These are phyloP conservation scores for Camelina neglecta DNA, from an alignment of 345 rosid genomes.

Conservation along the genomic window DNA sequence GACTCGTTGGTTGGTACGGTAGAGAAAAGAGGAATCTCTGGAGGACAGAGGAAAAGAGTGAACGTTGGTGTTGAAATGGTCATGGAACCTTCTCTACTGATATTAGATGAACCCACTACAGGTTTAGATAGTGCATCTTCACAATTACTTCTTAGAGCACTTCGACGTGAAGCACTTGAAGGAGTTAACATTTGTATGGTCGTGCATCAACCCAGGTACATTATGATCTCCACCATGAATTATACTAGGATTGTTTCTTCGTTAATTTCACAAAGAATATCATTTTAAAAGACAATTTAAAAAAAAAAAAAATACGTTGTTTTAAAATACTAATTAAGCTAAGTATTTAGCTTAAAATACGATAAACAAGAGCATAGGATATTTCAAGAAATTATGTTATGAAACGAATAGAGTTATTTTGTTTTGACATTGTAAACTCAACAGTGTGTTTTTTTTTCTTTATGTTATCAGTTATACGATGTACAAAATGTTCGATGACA, in stretches of 20 bases:
- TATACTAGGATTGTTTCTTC: no score
- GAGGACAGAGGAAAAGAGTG: conserved; percentile 94
- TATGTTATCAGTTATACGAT: conserved; percentile 56
- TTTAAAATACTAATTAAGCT: no score
- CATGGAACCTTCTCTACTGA: conserved; percentile 92
- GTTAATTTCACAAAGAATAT: no score
- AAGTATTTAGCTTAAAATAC: no score
- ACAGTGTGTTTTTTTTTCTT: not conserved
- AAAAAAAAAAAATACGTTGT: no score
- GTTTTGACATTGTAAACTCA: not conserved
- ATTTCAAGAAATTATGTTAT: not conserved
- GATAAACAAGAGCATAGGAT: no score
- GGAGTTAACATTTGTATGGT: conserved; percentile 94
- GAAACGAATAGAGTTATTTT: not conserved
- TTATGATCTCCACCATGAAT: not conserved
- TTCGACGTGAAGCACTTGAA: conserved; percentile 88
- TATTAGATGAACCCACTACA: conserved; percentile 91
- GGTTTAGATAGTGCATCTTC: conserved; percentile 94
- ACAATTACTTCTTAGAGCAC: conserved; percentile 75
- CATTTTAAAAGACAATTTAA: no score
- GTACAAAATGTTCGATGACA: conserved; percentile 94
- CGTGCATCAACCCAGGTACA: conserved; percentile 88
- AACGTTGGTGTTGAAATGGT: conserved; percentile 95
- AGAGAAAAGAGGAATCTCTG: conserved; percentile 88
- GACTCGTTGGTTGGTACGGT: conserved; percentile 92